Evolutionary conservation across 2,329 filamentous ascomycete species (phyloP).

Genomic region (Venturia nashicola): DNA sequence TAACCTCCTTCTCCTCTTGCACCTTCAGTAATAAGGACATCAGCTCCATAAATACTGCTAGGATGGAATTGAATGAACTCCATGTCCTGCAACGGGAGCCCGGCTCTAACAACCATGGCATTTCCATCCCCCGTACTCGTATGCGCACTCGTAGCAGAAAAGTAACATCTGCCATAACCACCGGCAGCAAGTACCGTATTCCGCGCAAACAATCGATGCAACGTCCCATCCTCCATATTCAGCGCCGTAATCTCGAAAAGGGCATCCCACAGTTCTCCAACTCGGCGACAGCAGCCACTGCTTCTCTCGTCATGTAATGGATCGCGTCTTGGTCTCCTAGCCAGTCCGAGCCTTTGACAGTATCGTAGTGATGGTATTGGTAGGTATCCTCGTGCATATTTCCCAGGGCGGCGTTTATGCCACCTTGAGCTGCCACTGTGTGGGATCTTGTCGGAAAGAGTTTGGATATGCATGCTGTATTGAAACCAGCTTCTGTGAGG

Average conservation of each 20-base stretch:
- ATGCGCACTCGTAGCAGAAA: slow-evolving; percentile 37
- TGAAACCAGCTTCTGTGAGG: slow-evolving; percentile 50
- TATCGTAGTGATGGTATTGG: slow-evolving; percentile 50
- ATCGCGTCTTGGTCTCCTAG: slow-evolving; percentile 48
- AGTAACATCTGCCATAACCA: slow-evolving; percentile 38
- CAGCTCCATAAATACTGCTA: slow-evolving; percentile 38
- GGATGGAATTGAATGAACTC: slow-evolving; percentile 42
- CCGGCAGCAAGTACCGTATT: slow-evolving; percentile 37
- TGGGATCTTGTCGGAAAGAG: slow-evolving; percentile 44
- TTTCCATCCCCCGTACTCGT: slow-evolving; percentile 39
- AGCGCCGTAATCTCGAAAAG: slow-evolving; percentile 36
- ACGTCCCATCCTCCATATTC: slow-evolving; percentile 37
- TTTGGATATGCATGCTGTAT: slow-evolving; percentile 53
- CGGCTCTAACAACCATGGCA: slow-evolving; percentile 37
- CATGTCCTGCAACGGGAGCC: slow-evolving; percentile 37
- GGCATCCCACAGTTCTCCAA: slow-evolving; percentile 44
- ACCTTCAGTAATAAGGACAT: slow-evolving; percentile 38
- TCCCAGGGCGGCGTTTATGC: slow-evolving; percentile 47
- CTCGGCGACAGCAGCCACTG: slow-evolving; percentile 41
- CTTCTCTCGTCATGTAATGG: slow-evolving; percentile 47
- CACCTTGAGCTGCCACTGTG: slow-evolving; percentile 51
- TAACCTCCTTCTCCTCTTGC: slow-evolving; percentile 39
- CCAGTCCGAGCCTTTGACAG: slow-evolving; percentile 47
- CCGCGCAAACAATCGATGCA: slow-evolving; percentile 35
- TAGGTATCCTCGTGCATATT: slow-evolving; percentile 45